phyloP scores from a whole-genome alignment of 768 basidiomycete genomes.

The Amanita pseudoporphyria region DNA sequence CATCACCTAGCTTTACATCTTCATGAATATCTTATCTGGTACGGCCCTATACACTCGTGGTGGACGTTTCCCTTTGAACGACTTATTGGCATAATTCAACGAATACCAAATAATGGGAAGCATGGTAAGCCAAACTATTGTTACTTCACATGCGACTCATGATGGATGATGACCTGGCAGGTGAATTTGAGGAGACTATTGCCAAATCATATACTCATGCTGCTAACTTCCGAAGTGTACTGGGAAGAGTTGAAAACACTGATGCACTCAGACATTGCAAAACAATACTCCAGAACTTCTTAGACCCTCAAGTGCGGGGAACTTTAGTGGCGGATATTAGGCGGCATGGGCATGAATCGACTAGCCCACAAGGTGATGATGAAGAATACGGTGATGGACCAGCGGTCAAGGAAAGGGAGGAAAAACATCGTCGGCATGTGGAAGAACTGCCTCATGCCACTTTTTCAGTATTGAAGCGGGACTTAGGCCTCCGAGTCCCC shows the following conservation, averaged over 20 bases:
- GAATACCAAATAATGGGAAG: constrained; percentile 21
- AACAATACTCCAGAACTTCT: neutral
- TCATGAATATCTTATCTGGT: constrained; percentile 19
- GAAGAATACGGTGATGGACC: neutral
- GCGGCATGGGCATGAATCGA: neutral
- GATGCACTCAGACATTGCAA: neutral
- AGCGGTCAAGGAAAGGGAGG: neutral
- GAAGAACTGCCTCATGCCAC: neutral
- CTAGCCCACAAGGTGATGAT: neutral
- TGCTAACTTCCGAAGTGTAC: neutral
- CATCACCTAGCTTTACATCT: constrained; percentile 22
- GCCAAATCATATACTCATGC: neutral
- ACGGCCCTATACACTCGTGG: constrained; percentile 28
- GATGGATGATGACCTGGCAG: neutral
- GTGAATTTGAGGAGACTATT: constrained; percentile 12
- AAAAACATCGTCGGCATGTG: neutral
- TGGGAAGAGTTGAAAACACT: neutral
- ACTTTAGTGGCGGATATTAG: neutral
- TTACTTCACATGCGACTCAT: neutral
- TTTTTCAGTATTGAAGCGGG: neutral
- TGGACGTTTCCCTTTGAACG: constrained; percentile 29
- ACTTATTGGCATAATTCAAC: constrained; percentile 26
- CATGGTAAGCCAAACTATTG: constrained; percentile 9
- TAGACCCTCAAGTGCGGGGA: neutral
- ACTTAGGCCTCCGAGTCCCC: neutral